These are phyloP conservation scores for Aspergillus sparsus DNA, from an alignment of 495 filamentous ascomycete genomes.

Conservation along the genomic window DNA sequence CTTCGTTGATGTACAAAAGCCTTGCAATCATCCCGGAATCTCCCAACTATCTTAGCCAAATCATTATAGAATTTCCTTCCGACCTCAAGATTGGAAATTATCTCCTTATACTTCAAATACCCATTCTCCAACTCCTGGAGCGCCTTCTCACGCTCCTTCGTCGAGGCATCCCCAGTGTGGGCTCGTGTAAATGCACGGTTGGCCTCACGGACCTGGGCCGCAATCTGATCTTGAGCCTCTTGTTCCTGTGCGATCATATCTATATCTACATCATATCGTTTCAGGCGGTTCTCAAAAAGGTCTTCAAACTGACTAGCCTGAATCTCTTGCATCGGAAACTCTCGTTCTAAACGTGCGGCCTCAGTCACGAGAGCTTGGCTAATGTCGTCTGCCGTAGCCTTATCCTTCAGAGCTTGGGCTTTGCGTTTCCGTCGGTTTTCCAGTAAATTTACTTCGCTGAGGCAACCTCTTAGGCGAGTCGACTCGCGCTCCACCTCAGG, in stretches of 20 bases:
- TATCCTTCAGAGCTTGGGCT: slow-evolving; percentile 72
- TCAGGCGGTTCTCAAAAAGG: slow-evolving; percentile 81
- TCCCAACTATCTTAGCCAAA: slow-evolving; percentile 76
- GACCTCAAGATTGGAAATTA: slow-evolving; percentile 83
- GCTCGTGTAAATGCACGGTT: slow-evolving; percentile 75
- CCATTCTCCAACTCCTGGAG: slow-evolving; percentile 89
- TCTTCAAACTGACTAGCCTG: slow-evolving; percentile 86
- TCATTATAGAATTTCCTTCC: slow-evolving; percentile 98
- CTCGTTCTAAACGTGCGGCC: slow-evolving; percentile 79
- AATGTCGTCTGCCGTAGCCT: slow-evolving; percentile 85
- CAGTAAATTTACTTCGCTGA: slow-evolving; percentile 81
- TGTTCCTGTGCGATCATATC: slow-evolving; percentile 69
- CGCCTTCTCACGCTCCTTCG: slow-evolving; percentile 77
- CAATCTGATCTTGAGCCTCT: slow-evolving; percentile 72
- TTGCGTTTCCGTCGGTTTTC: slow-evolving; percentile 75
- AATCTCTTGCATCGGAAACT: slow-evolving; percentile 79
- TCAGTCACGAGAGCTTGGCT: slow-evolving; percentile 77
- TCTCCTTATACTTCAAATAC: slow-evolving; percentile 93
- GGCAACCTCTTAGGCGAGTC: slow-evolving; percentile 66
- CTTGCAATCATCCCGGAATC: slow-evolving; percentile 75
- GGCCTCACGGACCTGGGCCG: slow-evolving; percentile 65
- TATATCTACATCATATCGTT: slow-evolving; percentile 75
- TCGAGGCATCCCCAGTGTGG: slow-evolving; percentile 69
- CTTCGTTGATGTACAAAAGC: slow-evolving; percentile 78
- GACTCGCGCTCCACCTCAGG: slow-evolving; percentile 78